phyloP scores from a whole-genome alignment of 768 basidiomycete species.

The Tricholoma sp. region DNA sequence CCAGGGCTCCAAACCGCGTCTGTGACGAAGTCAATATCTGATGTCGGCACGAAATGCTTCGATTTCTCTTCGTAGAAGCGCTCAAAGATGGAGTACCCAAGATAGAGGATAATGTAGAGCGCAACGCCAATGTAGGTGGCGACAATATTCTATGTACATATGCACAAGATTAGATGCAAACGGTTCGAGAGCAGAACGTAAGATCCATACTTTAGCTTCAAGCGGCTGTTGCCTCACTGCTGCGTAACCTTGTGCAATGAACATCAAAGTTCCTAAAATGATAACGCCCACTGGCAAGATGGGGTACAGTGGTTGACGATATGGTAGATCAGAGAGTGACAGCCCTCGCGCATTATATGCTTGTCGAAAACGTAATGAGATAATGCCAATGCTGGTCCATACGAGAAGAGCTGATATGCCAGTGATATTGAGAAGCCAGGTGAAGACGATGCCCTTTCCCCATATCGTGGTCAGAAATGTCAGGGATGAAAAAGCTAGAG shows the following conservation, averaged over 20 bases:
- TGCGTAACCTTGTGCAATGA: constrained; percentile 51
- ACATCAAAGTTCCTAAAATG: constrained; percentile 45
- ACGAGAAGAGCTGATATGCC: constrained; percentile 65
- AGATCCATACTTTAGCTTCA: constrained; percentile 31
- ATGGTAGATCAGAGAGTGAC: constrained; percentile 50
- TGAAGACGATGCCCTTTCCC: constrained; percentile 50
- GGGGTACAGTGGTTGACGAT: constrained; percentile 50
- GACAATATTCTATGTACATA: constrained; percentile 42
- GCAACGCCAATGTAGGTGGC: constrained; percentile 52
- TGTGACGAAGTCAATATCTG: constrained; percentile 46
- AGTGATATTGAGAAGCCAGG: constrained; percentile 58
- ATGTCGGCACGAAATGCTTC: constrained; percentile 35
- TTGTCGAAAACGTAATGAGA: constrained; percentile 57
- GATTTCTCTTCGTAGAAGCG: constrained; percentile 21
- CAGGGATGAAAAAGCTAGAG: constrained; percentile 42
- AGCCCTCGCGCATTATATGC: constrained; percentile 54
- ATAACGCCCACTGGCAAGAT: constrained; percentile 47
- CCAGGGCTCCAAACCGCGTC: constrained; percentile 49
- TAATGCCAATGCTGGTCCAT: constrained; percentile 55
- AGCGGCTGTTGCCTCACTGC: constrained; percentile 41
- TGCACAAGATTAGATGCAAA: background rate
- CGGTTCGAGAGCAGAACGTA: background rate
- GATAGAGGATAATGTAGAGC: constrained; percentile 40
- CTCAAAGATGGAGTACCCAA: constrained; percentile 38
- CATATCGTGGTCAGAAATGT: constrained; percentile 57